phyloP scores from a whole-genome alignment of 345 rosid genomes.

The Populus nigra region DNA sequence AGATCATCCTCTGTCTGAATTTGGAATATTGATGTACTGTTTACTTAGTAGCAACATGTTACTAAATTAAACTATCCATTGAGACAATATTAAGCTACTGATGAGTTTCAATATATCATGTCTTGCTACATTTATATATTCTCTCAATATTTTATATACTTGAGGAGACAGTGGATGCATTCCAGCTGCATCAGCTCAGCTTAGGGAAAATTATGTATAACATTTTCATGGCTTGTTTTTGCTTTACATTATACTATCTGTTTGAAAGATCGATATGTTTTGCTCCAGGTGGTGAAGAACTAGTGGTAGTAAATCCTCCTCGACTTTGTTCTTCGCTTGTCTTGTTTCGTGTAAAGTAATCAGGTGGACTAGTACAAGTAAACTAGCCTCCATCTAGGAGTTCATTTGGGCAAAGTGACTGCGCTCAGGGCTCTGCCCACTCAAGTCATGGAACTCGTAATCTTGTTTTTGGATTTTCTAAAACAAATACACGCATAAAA shows the following conservation, averaged over 20 bases:
- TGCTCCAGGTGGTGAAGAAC: not conserved
- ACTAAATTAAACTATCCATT: not conserved
- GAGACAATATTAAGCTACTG: not conserved
- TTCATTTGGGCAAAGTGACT: not conserved
- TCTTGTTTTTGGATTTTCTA: too few relatives aligned
- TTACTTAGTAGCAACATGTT: not conserved
- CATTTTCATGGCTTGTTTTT: not conserved
- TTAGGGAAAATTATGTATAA: too few relatives aligned
- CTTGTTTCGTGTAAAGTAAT: not conserved
- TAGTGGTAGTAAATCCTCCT: not conserved
- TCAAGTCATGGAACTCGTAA: too few relatives aligned
- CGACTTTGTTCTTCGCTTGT: not conserved
- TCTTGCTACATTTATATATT: too few relatives aligned
- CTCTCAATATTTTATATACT: too few relatives aligned
- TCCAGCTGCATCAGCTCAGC: too few relatives aligned
- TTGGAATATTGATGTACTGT: not conserved
- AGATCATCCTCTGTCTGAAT: not conserved
- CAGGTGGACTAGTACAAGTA: not conserved
- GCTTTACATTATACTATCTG: not conserved
- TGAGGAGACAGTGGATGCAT: too few relatives aligned
- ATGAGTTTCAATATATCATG: not conserved
- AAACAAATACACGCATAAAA: fast-evolving
- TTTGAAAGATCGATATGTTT: not conserved
- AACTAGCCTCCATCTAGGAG: not conserved
- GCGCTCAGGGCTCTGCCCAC: not conserved